Evolutionary conservation across 768 basidiomycete species (phyloP), one percentile per base, ranked within the genome.

Genomic region (Podaxis pistillaris): DNA sequence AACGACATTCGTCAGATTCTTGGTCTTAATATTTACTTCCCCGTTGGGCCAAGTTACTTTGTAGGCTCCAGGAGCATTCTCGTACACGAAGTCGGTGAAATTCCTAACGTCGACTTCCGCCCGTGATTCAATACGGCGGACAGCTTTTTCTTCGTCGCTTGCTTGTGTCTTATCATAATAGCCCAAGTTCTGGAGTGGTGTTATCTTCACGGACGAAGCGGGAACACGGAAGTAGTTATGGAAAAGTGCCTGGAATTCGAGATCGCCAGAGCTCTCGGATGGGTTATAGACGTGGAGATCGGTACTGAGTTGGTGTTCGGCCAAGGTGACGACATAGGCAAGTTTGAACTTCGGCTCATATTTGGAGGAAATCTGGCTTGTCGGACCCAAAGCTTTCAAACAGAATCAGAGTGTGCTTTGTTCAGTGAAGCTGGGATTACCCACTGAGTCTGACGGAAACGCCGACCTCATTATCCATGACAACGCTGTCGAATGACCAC

Each of bases 241-340:
- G 58, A 99, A 82, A 50, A 98, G 81, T 1, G 94, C 91, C 73
- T 99, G 97, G 79, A 96, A 98, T 71, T 89, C 86, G 46, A 98
- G 81, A 70, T 65, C 47, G 83, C 79, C 0, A 76, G 69, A 2
- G 73, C 75, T 72, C 3, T 67, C 64, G 6, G 85, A 86, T 0
- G 85, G 80, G 70, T 97, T 96, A 65, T 81, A 81, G 65, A 98
- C 90, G 69, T 91, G 88, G 5, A 97, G 80, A 69, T 89, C 86
- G 38, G 94, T 93, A 65, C 81, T 84, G 66, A 98, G 80, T 68
- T 89, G 82, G 68, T 91, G 82, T 65, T 83, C 85, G 12, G 82
- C 79, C 63, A 99, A 78, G 11, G 91, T 91, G 51, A 98, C 89
- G 52, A 93, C 86, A 71, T 95, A 98, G 55, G 75, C 76, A 30